Conservation (phyloP, 1,284 basidiomycete genomes). For the Tilletia indica region DNA sequence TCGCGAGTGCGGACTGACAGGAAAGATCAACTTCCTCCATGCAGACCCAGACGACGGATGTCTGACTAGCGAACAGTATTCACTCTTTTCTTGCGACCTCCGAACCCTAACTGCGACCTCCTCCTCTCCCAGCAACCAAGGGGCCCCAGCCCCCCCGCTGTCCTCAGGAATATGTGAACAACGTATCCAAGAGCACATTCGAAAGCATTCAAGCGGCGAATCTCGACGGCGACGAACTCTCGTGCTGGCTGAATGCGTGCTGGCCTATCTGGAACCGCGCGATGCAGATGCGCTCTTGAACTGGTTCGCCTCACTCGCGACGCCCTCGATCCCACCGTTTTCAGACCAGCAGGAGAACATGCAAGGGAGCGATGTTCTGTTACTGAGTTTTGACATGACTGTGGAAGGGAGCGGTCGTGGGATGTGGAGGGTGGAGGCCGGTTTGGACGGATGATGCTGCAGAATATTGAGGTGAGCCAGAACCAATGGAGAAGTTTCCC, state of each 20-base stretch:
- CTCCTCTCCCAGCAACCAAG: too few species aligned
- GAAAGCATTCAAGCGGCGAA: not conserved
- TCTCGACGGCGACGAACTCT: conserved; percentile 31
- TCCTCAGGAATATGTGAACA: not conserved
- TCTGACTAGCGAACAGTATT: not conserved
- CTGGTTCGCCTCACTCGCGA: conserved; percentile 20
- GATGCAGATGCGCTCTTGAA: conserved; percentile 35
- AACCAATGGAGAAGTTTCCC: not conserved
- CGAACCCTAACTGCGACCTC: not conserved
- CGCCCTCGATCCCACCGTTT: too few species aligned
- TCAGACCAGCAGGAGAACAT: not conserved
- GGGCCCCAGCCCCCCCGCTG: too few species aligned
- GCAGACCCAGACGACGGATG: conserved; percentile 30
- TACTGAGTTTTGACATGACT: conserved; percentile 51
- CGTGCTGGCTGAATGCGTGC: conserved; percentile 52
- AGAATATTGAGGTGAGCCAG: conserved; percentile 41
- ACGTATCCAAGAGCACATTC: not conserved
- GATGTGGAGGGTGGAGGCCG: conserved; percentile 23
- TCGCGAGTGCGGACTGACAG: too few species aligned
- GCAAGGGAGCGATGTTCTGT: conserved; percentile 16
- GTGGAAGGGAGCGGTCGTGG: conserved; percentile 31
- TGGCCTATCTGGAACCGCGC: conserved; percentile 43
- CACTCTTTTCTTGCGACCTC: conserved; percentile 18
- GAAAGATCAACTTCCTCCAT: conserved; percentile 14
- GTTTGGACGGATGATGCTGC: conserved; percentile 53